Conservation (phyloP, 2,329 filamentous ascomycete species). For the Neodidymelliopsis sp. region DNA sequence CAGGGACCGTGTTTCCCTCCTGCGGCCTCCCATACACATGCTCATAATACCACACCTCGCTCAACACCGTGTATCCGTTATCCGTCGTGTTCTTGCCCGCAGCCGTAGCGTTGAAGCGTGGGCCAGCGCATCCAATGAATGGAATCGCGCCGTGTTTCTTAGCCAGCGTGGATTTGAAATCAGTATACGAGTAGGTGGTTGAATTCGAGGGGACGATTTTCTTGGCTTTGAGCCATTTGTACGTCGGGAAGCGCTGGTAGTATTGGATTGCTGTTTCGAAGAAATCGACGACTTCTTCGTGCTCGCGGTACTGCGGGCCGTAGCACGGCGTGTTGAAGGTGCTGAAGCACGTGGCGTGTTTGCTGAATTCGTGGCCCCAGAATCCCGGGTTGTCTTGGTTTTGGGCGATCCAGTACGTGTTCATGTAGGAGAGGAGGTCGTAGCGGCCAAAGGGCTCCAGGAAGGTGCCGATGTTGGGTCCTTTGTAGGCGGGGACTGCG, state of each 20-base stretch:
- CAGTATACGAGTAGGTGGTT: conserved; percentile 62
- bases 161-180: conserved; percentile 61
- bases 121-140: conserved; percentile 68
- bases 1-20: conserved; percentile 56
- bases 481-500: conserved; percentile 64
- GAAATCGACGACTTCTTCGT: conserved; percentile 69
- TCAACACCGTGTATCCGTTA: conserved; percentile 64
- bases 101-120: conserved; percentile 66
- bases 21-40: conserved; percentile 66
- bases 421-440: conserved; percentile 71
- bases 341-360: conserved; percentile 72
- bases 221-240: conserved; percentile 63
- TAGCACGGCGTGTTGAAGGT: conserved; percentile 72
- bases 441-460: conserved; percentile 64
- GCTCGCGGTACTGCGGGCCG: conserved; percentile 62
- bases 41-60: conserved; percentile 73
- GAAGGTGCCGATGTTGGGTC: conserved; percentile 65
- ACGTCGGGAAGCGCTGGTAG: conserved; percentile 67
- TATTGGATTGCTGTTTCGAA: conserved; percentile 67
- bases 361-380: conserved; percentile 73
- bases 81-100: conserved; percentile 64
- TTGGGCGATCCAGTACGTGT: conserved; percentile 69
- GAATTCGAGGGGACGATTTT: conserved; percentile 66
- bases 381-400: conserved; percentile 64
- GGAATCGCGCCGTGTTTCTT: conserved; percentile 62